Evolutionary conservation across 2,329 filamentous ascomycete genomes (phyloP).

Genomic region (Aureobasidium sp.): DNA sequence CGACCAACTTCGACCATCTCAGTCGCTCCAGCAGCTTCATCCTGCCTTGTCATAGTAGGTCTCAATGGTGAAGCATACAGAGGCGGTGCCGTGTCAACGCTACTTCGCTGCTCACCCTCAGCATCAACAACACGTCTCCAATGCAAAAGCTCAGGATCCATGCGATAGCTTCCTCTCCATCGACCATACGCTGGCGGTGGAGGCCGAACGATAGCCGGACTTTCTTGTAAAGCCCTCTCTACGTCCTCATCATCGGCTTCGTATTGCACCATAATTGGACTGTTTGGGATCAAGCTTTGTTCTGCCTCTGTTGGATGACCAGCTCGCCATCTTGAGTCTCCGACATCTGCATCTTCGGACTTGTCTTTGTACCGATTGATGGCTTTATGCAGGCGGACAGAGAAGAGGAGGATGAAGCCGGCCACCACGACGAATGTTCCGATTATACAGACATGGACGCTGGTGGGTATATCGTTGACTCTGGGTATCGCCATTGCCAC

Average conservation of each 20-base stretch:
- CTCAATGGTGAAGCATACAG: neutral
- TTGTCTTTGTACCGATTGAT: neutral
- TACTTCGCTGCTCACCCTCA: neutral
- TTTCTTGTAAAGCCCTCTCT: neutral
- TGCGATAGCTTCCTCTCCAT: neutral
- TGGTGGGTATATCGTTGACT: neutral
- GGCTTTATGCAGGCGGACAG: neutral
- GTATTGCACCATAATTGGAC: neutral
- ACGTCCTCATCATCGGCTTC: neutral
- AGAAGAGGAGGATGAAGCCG: neutral
- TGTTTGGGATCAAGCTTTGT: neutral
- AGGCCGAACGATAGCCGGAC: neutral
- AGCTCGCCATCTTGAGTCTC: neutral
- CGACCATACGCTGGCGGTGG: constrained; percentile 1
- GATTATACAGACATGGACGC: neutral
- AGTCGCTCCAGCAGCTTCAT: neutral
- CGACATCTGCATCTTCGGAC: neutral
- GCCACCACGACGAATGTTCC: neutral
- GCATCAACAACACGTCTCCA: neutral
- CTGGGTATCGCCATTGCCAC: neutral
- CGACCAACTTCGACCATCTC: neutral
- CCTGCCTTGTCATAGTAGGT: neutral
- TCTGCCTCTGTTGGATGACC: neutral
- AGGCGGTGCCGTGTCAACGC: neutral
- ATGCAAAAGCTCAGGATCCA: neutral